Conservation (phyloP, 2,329 filamentous ascomycete genomes). For the Aspergillus novofumigatus region DNA sequence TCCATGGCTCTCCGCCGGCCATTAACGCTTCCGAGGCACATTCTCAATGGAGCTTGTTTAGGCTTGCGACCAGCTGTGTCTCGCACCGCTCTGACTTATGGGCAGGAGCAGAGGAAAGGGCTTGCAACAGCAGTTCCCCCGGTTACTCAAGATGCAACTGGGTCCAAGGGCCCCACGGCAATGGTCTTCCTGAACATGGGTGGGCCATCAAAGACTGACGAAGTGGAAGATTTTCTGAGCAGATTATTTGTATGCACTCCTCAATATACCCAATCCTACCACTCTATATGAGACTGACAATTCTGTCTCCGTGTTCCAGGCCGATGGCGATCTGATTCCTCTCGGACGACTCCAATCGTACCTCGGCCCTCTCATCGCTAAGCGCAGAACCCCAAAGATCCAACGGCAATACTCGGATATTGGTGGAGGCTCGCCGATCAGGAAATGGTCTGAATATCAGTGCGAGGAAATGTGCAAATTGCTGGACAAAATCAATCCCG, state of each 20-base stretch:
- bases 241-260: constrained; percentile 72
- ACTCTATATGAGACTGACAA: constrained; percentile 2
- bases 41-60: constrained; percentile 19
- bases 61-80: constrained; percentile 16
- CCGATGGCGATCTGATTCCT: constrained; percentile 93
- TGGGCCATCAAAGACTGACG: constrained; percentile 79
- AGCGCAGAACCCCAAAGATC: constrained; percentile 89
- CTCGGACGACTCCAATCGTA: constrained; percentile 87
- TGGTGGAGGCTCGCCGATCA: constrained; percentile 94
- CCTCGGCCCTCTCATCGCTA: constrained; percentile 80
- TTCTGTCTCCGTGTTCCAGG: constrained; percentile 46
- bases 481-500: constrained; percentile 81
- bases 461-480: constrained; percentile 95
- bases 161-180: constrained; percentile 77
- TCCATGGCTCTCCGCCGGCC: constrained; percentile 42
- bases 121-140: constrained; percentile 65
- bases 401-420: constrained; percentile 93
- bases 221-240: constrained; percentile 86
- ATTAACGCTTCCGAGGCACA: constrained; percentile 27
- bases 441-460: constrained; percentile 97
- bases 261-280: neutral
- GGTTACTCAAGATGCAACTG: constrained; percentile 71
- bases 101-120: constrained; percentile 24
- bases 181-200: constrained; percentile 99
- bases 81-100: constrained; percentile 19